A percentile compares a stretch with the other conserved stretches of the same genome.
These are phyloP conservation scores for Claviceps humidiphila DNA, from an alignment of 2,329 filamentous ascomycete genomes.

Conservation along the genomic window DNA sequence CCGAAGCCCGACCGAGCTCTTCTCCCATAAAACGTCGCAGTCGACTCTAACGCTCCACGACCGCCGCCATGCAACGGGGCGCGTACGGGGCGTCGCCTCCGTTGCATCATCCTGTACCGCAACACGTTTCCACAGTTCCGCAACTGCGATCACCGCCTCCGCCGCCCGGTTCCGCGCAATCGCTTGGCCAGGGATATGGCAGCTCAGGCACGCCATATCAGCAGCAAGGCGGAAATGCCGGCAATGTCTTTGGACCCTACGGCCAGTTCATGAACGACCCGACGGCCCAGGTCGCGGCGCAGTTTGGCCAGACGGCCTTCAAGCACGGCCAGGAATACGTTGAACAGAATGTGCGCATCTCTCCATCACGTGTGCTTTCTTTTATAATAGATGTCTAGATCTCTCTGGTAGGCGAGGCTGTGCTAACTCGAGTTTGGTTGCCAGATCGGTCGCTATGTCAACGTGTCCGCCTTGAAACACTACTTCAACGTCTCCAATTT, in stretches of 20 bases:
- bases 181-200: slow-evolving; percentile 48
- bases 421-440: slow-evolving; percentile 7
- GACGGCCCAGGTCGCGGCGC: slow-evolving; percentile 85
- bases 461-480: slow-evolving; percentile 85
- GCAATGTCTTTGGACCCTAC: slow-evolving; percentile 57
- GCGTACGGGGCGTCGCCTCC: slow-evolving; percentile 81
- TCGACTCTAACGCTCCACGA: background rate
- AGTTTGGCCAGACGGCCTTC: slow-evolving; percentile 85
- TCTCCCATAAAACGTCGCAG: too few relatives aligned
- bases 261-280: slow-evolving; percentile 93
- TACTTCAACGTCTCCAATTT: slow-evolving; percentile 99
- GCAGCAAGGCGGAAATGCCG: slow-evolving; percentile 40
- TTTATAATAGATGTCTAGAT: background rate
- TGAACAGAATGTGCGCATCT: slow-evolving; percentile 73
- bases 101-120: slow-evolving; percentile 90
- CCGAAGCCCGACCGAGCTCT: background rate
- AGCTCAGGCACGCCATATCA: slow-evolving; percentile 55
- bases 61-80: slow-evolving; percentile 62
- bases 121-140: slow-evolving; percentile 95
- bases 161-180: slow-evolving; percentile 57
- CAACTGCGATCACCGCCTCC: slow-evolving; percentile 90
- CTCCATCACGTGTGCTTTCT: background rate
- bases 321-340: slow-evolving; percentile 87
- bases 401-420: background rate
- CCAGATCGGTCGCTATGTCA: slow-evolving; percentile 61